A percentile compares a stretch with the other conserved stretches of the same genome.
Conservation (phyloP, 441 rosid species). For the Populus tomentosa region DNA sequence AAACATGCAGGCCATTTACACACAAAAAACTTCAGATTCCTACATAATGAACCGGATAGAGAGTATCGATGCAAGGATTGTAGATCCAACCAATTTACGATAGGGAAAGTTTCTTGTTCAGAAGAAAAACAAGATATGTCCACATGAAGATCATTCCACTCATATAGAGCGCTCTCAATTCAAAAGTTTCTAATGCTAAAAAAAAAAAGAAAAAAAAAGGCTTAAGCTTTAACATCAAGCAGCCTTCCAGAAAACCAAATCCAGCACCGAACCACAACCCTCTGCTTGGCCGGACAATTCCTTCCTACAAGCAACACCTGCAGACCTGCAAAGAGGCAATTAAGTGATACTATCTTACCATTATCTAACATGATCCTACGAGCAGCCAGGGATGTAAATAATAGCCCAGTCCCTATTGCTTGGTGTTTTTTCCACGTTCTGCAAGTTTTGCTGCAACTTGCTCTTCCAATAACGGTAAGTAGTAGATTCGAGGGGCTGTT, state of each 20-base stretch:
- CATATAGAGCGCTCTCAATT: conserved; percentile 16
- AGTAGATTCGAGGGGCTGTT: conserved; percentile 90
- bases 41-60: background rate
- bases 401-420: conserved; percentile 44
- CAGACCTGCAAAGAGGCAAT: conserved; percentile 44
- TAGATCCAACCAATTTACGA: conserved; percentile 8
- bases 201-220: conserved; percentile 16
- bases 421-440: conserved; percentile 31
- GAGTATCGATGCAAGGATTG: conserved; percentile 7
- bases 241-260: conserved; percentile 19
- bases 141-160: conserved; percentile 8
- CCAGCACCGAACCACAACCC: conserved; percentile 21
- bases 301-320: conserved; percentile 37
- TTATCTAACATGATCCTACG: conserved; percentile 25
- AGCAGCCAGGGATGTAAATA: conserved; percentile 20
- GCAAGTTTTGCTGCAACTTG: conserved; percentile 73
- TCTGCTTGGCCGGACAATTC: conserved; percentile 24
- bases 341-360: conserved; percentile 33
- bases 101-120: conserved; percentile 14
- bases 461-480: conserved; percentile 85
- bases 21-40: background rate
- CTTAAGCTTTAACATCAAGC: conserved; percentile 19
- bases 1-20: background rate
- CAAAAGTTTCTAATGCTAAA: conserved; percentile 24
- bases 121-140: conserved; percentile 12